Base-by-base conservation (phyloP, 495 filamentous ascomycete species). In the Tuber borchii region DNA sequence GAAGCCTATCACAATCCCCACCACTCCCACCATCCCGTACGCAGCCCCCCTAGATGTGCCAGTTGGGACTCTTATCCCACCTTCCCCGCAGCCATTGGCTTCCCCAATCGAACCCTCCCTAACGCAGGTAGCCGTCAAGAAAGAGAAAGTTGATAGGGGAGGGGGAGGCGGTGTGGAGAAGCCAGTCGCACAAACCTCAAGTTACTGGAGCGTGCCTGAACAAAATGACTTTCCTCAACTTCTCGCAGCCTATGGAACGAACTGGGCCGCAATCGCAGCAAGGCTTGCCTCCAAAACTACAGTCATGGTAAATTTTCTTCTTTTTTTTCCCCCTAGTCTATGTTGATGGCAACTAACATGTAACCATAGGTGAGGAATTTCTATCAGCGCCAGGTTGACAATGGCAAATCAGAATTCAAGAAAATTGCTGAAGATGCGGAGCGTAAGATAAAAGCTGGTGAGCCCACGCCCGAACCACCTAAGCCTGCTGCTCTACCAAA, bases 131-230 rank as follows among this genome's bases (percentile, higher is more conserved):
- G 39, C 6, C 39, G 31, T 44, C 34, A 80, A 79, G 74, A 80
- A 80, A 22, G 78, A 80, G 40, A 80, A 79, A 31, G 12, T n/a
- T 71, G 70, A 71, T 9, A 71, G 43, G 39, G 39, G 39, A 14
- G 39, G 39, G 39, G 77, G 78, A 26, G 71, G 76, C 8, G 61
- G 71, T 45, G 19, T 69, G 46, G 77, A 80, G 34, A 76, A 80
- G n/a, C 68, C 70, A 70, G 70, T 77, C 26, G 75, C 79, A n/a
- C 79, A 75, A 45, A 90, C 93, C 10, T 97, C 93, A 2, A 97
- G 95, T 82, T 99, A 99, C 84, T 99, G 95, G 95, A 97, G 95
- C 77, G 95, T 98, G 40, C 91, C 92, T 2, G 95, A 99, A 83
- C 88, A 91, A 44, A 90, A 86, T 37, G 93, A 97, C 82, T 98